Conservation (phyloP, 371 early-diverging fungal species). For the Coemansia sp. region DNA sequence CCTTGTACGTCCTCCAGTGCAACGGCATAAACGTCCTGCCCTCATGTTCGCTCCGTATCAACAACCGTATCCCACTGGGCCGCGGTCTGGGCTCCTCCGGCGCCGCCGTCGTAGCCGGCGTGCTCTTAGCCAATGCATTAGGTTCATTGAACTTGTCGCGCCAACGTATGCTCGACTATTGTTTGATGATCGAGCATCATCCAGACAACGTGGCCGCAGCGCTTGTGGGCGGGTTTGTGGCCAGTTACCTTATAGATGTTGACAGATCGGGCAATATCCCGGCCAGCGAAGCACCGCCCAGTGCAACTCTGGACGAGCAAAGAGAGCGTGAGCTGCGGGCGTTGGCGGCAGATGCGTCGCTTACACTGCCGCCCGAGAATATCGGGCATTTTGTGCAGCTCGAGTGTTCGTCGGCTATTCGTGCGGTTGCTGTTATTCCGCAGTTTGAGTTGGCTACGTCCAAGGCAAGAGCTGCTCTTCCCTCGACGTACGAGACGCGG, state of each 20-base stretch:
- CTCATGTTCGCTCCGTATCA: conserved; percentile 63
- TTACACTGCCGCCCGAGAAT: conserved; percentile 57
- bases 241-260: conserved; percentile 68
- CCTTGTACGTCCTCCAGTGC: conserved; percentile 77
- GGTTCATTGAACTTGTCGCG: conserved; percentile 65
- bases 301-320: conserved; percentile 22
- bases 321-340: conserved; percentile 48
- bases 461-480: conserved; percentile 86
- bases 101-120: conserved; percentile 94
- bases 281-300: conserved; percentile 50
- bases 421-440: conserved; percentile 84
- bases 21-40: conserved; percentile 63
- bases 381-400: conserved; percentile 69
- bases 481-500: conserved; percentile 65
- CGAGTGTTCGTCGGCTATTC: conserved; percentile 67
- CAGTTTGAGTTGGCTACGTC: conserved; percentile 89
- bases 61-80: conserved; percentile 91
- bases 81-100: conserved; percentile 95
- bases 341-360: conserved; percentile 22
- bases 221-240: conserved; percentile 90
- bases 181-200: conserved; percentile 88
- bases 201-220: conserved; percentile 96
- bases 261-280: conserved; percentile 51
- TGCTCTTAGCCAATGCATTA: conserved; percentile 75
- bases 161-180: conserved; percentile 81